Conservation (phyloP, 1,284 basidiomycete genomes). For the Peniophora sp. region DNA sequence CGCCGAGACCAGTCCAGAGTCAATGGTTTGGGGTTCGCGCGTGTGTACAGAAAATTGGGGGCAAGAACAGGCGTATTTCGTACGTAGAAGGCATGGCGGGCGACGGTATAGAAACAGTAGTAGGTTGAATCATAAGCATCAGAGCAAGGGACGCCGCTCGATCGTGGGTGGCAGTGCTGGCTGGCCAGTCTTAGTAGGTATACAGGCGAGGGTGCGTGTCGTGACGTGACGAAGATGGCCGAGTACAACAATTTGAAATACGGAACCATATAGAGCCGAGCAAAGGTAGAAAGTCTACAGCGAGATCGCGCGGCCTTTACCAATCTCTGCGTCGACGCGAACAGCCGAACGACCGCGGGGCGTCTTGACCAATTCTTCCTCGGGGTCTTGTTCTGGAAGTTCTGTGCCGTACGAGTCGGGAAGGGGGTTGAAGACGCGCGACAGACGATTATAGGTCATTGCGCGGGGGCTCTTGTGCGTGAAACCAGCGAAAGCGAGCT, state of each 20-base stretch:
- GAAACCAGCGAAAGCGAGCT: constrained; percentile 84
- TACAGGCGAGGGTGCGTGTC: constrained; percentile 8
- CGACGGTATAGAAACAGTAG: no score
- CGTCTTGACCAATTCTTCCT: neutral
- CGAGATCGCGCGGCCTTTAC: constrained; percentile 70
- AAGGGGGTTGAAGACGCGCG: constrained; percentile 57
- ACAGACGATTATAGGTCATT: constrained; percentile 66
- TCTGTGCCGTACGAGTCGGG: constrained; percentile 40
- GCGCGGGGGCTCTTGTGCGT: constrained; percentile 80
- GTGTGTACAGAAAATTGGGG: no score
- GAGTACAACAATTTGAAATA: no score
- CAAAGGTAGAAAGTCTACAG: constrained; percentile 33
- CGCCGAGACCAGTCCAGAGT: no score
- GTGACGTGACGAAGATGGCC: constrained; percentile 1
- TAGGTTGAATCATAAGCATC: no score
- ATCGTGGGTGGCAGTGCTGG: no score
- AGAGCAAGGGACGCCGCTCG: no score
- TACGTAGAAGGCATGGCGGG: no score
- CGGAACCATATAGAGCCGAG: no score
- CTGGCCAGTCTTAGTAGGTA: no score
- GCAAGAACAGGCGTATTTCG: no score
- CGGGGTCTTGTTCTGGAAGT: constrained; percentile 26
- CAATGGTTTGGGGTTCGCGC: no score
- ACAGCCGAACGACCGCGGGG: constrained; percentile 52
- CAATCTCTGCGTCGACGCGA: constrained; percentile 48